phyloP scores from a whole-genome alignment of 768 basidiomycete genomes.

The Podaxis sp. region DNA sequence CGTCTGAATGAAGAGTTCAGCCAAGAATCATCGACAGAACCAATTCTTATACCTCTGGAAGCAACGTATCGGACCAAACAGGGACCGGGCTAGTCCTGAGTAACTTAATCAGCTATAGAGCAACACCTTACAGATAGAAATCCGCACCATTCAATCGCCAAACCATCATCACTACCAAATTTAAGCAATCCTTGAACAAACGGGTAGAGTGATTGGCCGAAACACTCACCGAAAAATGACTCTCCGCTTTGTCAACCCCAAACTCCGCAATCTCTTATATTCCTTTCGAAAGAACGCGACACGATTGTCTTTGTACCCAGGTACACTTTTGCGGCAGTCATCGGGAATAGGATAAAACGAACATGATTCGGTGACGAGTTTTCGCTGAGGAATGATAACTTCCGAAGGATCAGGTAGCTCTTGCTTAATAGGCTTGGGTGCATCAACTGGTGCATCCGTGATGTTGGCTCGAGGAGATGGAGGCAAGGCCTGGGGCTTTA shows the following conservation, averaged over 20 bases:
- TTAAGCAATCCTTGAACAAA: neutral
- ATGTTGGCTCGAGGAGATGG: neutral
- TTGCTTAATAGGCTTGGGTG: neutral
- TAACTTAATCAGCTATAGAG: neutral
- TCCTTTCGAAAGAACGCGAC: conserved; percentile 8
- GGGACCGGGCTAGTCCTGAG: conserved; percentile 11
- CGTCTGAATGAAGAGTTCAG: neutral
- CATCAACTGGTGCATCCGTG: neutral
- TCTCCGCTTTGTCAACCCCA: conserved; percentile 11
- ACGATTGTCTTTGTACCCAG: conserved; percentile 11
- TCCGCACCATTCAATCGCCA: conserved; percentile 13
- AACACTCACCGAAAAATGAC: conserved; percentile 12
- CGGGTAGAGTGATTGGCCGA: too few relatives aligned
- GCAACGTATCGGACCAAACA: conserved; percentile 16
- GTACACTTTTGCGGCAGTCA: conserved; percentile 3
- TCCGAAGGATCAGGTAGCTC: conserved; percentile 5
- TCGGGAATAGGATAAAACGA: conserved; percentile 14
- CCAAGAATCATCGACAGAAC: neutral
- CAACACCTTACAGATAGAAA: neutral
- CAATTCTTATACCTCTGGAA: neutral
- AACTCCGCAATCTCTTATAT: conserved; percentile 2
- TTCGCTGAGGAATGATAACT: neutral
- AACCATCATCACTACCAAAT: conserved; percentile 10
- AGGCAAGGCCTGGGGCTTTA: neutral
- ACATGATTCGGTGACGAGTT: conserved; percentile 11